phyloP scores from a whole-genome alignment of 2,329 filamentous ascomycete species.

The Pseudogymnoascus sp. region DNA sequence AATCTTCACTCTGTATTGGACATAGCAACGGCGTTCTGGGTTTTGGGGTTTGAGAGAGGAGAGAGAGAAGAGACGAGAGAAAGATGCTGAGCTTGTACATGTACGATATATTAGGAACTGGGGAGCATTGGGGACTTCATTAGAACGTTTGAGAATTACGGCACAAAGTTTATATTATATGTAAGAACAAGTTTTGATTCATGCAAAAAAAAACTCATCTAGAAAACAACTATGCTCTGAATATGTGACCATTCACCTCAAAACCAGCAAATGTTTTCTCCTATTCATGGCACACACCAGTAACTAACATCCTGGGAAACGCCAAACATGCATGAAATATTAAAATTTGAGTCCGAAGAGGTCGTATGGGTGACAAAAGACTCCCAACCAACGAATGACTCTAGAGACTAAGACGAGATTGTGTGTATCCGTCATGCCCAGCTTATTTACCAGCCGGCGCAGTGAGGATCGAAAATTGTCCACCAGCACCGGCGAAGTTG shows the following conservation, averaged over 20 bases:
- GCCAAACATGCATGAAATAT: conserved; percentile 5
- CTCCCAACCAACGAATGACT: not conserved
- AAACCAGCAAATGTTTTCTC: not conserved
- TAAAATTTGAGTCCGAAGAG: not conserved
- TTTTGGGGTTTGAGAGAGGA: not conserved
- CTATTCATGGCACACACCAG: conserved; percentile 5
- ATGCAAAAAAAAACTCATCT: not conserved
- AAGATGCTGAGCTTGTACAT: not conserved
- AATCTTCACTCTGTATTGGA: conserved; percentile 10
- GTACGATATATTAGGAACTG: conserved; percentile 1
- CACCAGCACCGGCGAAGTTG: conserved; percentile 73
- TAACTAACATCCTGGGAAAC: not conserved
- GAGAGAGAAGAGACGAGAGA: not conserved
- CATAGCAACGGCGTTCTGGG: conserved; percentile 9
- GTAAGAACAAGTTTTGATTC: conserved; percentile 7
- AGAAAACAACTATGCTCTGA: not conserved
- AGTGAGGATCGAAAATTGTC: conserved; percentile 67
- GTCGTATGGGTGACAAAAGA: not conserved
- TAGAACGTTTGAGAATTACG: conserved; percentile 5
- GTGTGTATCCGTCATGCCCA: not conserved
- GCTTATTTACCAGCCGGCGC: conserved; percentile 25
- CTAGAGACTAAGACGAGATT: not conserved
- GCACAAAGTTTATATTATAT: conserved; percentile 1
- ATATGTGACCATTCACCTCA: not conserved
- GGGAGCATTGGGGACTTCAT: not conserved